Evolutionary conservation across 257 asterid species (phyloP), one percentile per base, ranked within the genome.

Genomic region (Primulina eburnea): DNA sequence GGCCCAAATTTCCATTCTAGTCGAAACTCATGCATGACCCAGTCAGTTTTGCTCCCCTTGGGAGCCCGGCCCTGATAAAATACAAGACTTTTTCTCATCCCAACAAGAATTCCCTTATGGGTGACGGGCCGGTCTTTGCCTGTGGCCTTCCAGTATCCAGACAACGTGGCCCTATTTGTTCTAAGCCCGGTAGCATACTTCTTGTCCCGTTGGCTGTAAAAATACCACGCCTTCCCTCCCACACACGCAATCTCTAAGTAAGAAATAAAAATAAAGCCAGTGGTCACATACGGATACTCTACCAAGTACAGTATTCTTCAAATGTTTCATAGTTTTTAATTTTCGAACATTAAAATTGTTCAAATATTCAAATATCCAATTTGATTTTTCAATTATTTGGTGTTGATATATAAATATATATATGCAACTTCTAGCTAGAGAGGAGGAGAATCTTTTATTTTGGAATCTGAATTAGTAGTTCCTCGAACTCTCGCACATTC

Each of bases 111-210:
- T n/a, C 86, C 95, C 60, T 79, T 85, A 14, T 83, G 81, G 40
- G 67, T 6, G 2, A 90, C 61, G 16, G 86, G 63, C 40, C 93
- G 85, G 60, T 92, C 98, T 67, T 92, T 92, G 40, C 98, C 98
- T 0, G 98, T 92, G 28, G 98, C 98, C 67, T 92, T 92, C 98
- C 98, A 92, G n/a, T 92, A 92, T 52, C 98, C 98, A 1, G 96
- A 84, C 9, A 73, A 52, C 0, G 98, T 92, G 21, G 98, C 98
- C 65, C 98, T 85, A n/a, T 92, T 92, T 8, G 94, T 92, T 64
- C 98, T 78, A 8, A 77, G 73, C 60, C 98, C 98, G 6, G 97
- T 92, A 21, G 98, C 90, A 17, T 92, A 92, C 78, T 92, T 92
- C 62, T 87, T 55, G 59, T 90, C 98, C 32, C 97, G 79, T 71